These are phyloP conservation scores for Rhizopogon roseolus DNA, from an alignment of 768 basidiomycete species.

Conservation along the genomic window DNA sequence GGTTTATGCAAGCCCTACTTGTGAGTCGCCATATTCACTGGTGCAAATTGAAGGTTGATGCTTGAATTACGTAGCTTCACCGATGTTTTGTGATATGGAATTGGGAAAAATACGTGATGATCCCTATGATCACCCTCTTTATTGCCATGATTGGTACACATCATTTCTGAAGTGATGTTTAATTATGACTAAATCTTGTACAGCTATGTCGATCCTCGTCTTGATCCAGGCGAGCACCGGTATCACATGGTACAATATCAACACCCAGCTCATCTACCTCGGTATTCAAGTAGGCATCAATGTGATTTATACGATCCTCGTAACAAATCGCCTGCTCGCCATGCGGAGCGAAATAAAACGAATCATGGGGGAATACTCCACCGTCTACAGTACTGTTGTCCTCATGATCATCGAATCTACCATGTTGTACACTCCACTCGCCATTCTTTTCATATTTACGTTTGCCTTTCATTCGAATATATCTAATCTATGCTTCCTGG, in stretches of 20 bases:
- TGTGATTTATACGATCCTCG: conserved; percentile 25
- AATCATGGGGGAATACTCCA: not conserved
- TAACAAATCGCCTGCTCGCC: conserved; percentile 22
- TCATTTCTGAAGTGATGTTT: not conserved
- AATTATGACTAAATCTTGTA: not conserved
- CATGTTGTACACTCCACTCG: conserved; percentile 14
- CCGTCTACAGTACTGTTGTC: conserved; percentile 18
- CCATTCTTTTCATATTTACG: conserved; percentile 22
- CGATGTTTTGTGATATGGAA: conserved; percentile 14
- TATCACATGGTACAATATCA: conserved; percentile 15
- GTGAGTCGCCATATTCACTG: conserved; percentile 2
- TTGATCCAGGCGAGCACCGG: conserved; percentile 9
- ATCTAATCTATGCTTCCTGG: too few species aligned
- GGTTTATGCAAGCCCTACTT: conserved; percentile 23
- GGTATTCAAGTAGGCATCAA: conserved; percentile 25
- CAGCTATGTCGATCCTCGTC: conserved; percentile 16
- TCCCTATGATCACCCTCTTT: conserved; percentile 12
- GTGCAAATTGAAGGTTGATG: not conserved
- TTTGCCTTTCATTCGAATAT: conserved; percentile 5
- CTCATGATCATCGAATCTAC: conserved; percentile 28
- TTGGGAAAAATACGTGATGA: conserved; percentile 8
- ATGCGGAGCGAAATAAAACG: conserved; percentile 12
- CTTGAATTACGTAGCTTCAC: not conserved
- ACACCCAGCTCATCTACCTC: conserved; percentile 22
- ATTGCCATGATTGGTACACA: conserved; percentile 10